These are phyloP conservation scores for Diaporthe sp. DNA, from an alignment of 2,329 filamentous ascomycete species.

Conservation along the genomic window DNA sequence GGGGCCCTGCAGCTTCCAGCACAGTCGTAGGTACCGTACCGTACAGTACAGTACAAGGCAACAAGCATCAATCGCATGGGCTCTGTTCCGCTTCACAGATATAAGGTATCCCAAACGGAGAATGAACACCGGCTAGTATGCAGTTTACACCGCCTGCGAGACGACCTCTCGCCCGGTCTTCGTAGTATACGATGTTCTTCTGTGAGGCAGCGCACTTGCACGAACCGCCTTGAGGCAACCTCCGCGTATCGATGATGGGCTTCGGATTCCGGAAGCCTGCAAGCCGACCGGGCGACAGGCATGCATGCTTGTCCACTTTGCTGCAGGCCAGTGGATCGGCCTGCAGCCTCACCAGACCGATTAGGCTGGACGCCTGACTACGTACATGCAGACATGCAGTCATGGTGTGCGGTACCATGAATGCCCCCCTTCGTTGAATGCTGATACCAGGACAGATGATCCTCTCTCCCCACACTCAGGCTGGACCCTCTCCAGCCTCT, in stretches of 20 bases:
- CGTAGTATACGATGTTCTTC: not conserved
- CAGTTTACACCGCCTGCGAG: too few species aligned
- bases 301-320: constrained; percentile 28
- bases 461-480: constrained; percentile 12
- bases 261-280: not conserved
- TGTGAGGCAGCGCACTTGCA: not conserved
- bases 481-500: not conserved
- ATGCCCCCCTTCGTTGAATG: not conserved
- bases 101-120: not conserved
- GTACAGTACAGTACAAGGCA: not conserved
- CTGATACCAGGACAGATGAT: not conserved
- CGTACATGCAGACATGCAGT: not conserved
- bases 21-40: not conserved
- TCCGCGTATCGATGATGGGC: not conserved
- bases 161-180: too few species aligned
- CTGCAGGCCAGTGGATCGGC: constrained; percentile 31
- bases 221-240: not conserved
- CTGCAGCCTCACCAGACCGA: constrained; percentile 26
- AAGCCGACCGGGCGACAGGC: not conserved
- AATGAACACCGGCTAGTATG: not conserved
- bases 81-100: not conserved
- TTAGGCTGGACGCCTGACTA: constrained; percentile 7
- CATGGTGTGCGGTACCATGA: not conserved
- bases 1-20: constrained; percentile 1
- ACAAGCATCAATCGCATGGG: not conserved